These are phyloP conservation scores for Coemansia sp. DNA, from an alignment of 192 early-diverging fungal species.

Conservation along the genomic window DNA sequence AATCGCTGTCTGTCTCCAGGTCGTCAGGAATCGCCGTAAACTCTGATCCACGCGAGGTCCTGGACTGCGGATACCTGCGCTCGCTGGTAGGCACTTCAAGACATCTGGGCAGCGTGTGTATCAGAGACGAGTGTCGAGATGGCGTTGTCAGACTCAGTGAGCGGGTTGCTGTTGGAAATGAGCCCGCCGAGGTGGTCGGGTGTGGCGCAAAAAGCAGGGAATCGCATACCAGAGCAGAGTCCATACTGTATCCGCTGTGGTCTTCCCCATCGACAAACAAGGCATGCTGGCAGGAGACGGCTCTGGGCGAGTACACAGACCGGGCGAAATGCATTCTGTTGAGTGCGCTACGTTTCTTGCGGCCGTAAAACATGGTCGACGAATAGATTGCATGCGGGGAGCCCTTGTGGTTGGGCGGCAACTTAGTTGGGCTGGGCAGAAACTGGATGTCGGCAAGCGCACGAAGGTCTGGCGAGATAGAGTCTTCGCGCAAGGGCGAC, in stretches of 20 bases:
- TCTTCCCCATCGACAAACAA: not conserved
- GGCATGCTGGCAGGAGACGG: not conserved
- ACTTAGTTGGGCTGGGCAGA: constrained; percentile 1
- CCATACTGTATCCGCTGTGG: not conserved
- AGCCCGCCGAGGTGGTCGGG: not conserved
- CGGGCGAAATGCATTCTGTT: not conserved
- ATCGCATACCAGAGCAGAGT: not conserved
- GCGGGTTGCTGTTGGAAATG: not conserved
- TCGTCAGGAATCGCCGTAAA: constrained; percentile 1
- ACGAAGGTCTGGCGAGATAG: constrained; percentile 34
- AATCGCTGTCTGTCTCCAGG: not conserved
- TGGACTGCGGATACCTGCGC: not conserved
- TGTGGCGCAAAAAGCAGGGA: constrained; percentile 10
- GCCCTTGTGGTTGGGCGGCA: not conserved
- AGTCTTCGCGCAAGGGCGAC: constrained; percentile 42
- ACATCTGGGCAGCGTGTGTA: not conserved
- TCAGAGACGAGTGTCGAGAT: not conserved
- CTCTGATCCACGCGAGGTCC: constrained; percentile 4
- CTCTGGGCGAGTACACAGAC: constrained; percentile 7
- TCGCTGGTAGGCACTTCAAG: not conserved
- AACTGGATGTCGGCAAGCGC: constrained; percentile 34
- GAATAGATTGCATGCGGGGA: constrained; percentile 11
- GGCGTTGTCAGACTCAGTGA: constrained; percentile 6
- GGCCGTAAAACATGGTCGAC: constrained; percentile 11
- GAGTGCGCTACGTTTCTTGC: not conserved